These are phyloP conservation scores for Ceratocystis papillata DNA, from an alignment of 2,329 filamentous ascomycete species.

Conservation along the genomic window DNA sequence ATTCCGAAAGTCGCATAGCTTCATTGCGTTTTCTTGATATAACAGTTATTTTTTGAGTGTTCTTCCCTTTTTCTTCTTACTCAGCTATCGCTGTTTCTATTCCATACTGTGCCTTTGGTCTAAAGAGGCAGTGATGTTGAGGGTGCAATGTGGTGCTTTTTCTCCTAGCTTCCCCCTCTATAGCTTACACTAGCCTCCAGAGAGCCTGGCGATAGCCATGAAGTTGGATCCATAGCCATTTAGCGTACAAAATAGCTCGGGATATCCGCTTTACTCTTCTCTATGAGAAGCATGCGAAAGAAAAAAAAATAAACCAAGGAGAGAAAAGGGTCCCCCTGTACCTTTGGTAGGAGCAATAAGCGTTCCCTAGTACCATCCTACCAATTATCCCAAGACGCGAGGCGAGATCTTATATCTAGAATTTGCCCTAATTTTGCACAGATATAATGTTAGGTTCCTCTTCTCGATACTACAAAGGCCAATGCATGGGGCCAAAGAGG, in stretches of 20 bases:
- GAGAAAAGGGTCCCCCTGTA: background rate
- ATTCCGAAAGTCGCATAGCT: no score
- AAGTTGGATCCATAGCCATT: background rate
- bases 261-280: background rate
- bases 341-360: constrained; percentile 6
- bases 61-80: background rate
- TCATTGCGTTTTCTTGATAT: no score
- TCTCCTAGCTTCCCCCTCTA: background rate
- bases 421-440: background rate
- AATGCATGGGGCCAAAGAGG: background rate
- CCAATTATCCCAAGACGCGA: background rate
- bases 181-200: background rate
- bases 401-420: background rate
- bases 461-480: background rate
- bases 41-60: background rate
- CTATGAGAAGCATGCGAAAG: no score
- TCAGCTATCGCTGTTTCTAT: background rate
- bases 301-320: background rate
- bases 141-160: background rate
- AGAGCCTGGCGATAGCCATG: background rate
- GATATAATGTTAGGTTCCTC: background rate
- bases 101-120: background rate
- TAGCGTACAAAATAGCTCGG: background rate
- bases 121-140: background rate
- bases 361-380: constrained; percentile 3